Base-by-base conservation (phyloP, 2,329 filamentous ascomycete species). In the Verticillium longisporum region DNA sequence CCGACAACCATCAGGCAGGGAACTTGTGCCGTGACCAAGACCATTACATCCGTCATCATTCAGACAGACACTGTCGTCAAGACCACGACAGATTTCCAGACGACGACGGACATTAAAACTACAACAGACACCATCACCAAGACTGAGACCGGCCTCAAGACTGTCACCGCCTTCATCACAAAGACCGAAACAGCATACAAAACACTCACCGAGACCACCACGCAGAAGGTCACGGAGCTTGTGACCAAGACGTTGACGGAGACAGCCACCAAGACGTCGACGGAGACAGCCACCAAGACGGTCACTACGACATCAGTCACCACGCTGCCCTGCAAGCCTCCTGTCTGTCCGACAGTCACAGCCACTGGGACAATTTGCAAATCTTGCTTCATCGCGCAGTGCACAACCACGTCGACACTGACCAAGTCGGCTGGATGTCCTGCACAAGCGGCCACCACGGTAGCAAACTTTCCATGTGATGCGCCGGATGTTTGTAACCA, bases 401-500 rank as follows among this genome's bases (percentile, higher is more conserved):
- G 74, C 45, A 60, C 74, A 33, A 63, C 45, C 4, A 37, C 70
- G 11, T 63, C 65, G 33, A 74, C 72, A 4, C 60, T 75, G 13
- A 71, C 66, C 9, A 71, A 68, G 18, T 66, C 68, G 2, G 72
- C 71, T 56, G 71, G 70, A 31, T 76, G 74, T 57, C 68, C 72
- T 1, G 41, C 62, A 6, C 66, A 59, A 0, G 63, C 73, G 36
- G 61, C 71, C 9, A 75, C 73, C 1, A 64, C 70, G 1, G 66
- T 66, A 4, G 68, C 68, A 1, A 66, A 67, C 34, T 72, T 67
- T 45, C 65, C 65, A 1, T 76, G 74, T 61, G 64, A 60, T 2
- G 55, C 60, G 2, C 26, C 61, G n/a, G 56, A 62, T 7, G 61
- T 63, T 1, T 63, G 62, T 32, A 62, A 63, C 7, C 58, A 55